Percentiles rank a stretch among this genome's conserved stretches.
These are phyloP conservation scores for Pseudognaphalium luteoalbum DNA, from an alignment of 129 eudicot species.

Conservation along the genomic window DNA sequence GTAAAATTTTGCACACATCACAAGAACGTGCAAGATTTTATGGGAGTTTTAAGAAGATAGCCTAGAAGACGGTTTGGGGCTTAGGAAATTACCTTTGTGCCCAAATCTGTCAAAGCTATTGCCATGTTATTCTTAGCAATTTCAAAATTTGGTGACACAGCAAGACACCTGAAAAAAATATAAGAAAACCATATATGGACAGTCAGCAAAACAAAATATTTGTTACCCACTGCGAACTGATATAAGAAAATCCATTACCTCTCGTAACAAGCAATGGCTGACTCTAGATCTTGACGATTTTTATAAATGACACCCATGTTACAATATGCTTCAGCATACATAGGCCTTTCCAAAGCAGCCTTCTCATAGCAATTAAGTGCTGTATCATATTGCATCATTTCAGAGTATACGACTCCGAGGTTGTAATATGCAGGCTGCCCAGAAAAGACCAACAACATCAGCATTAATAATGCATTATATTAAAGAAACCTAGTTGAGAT, in stretches of 20 bases:
- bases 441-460: constrained; percentile 29
- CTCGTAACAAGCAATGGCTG: constrained; percentile 96
- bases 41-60: background rate
- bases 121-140: constrained; percentile 99
- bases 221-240: constrained; percentile 8
- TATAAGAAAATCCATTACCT: constrained; percentile 46
- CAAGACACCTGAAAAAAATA: constrained; percentile 67
- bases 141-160: constrained; percentile 98
- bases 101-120: constrained; percentile 92
- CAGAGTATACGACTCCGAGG: constrained; percentile 96
- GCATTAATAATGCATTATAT: constrained; percentile 12
- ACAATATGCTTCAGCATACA: constrained; percentile 99
- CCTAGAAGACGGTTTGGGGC: background rate
- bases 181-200: constrained; percentile 16
- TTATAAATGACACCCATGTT: constrained; percentile 98
- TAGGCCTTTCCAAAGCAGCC: constrained; percentile 94
- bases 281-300: constrained; percentile 90
- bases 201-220: constrained; percentile 21
- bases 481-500: constrained; percentile 1
- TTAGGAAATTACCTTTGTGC: constrained; percentile 69
- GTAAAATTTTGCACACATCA: background rate
- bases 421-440: constrained; percentile 98
- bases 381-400: constrained; percentile 96
- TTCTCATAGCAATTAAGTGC: constrained; percentile 95
- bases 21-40: background rate